Percentiles rank a stretch among this genome's conserved stretches.
phyloP scores from a whole-genome alignment of 2,329 filamentous ascomycete genomes.

The Passalora sequoiae region DNA sequence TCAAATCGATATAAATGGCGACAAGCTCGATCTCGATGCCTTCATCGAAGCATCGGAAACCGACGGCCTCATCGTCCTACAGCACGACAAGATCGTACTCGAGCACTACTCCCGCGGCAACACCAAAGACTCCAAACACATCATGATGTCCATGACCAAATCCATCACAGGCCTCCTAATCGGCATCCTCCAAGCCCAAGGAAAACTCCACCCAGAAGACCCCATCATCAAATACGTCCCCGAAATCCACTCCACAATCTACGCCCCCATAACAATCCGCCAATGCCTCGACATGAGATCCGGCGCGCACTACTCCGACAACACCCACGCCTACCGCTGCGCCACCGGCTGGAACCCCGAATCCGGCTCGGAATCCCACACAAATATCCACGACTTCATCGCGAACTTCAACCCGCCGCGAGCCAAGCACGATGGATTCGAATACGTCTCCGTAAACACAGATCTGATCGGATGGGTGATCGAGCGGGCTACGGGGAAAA shows the following conservation, averaged over 20 bases:
- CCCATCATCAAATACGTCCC: slow-evolving; percentile 21
- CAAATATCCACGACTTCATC: slow-evolving; percentile 20
- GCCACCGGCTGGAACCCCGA: slow-evolving; percentile 20
- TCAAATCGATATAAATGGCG: slow-evolving; percentile 10
- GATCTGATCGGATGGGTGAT: slow-evolving; percentile 25
- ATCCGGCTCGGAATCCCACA: slow-evolving; percentile 10
- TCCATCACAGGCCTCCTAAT: slow-evolving; percentile 1
- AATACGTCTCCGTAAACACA: slow-evolving; percentile 23
- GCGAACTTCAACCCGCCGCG: slow-evolving; percentile 13
- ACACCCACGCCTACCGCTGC: slow-evolving; percentile 19
- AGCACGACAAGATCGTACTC: slow-evolving; percentile 20
- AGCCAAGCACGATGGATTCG: slow-evolving; percentile 17
- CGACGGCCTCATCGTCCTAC: slow-evolving; percentile 24
- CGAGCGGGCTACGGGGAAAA: slow-evolving; percentile 20
- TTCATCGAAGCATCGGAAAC: slow-evolving; percentile 17
- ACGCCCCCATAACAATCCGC: slow-evolving; percentile 19
- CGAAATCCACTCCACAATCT: slow-evolving; percentile 12
- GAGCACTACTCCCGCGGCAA: slow-evolving; percentile 23
- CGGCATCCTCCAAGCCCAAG: slow-evolving; percentile 21
- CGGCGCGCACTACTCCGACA: slow-evolving; percentile 18
- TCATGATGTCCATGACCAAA: slow-evolving; percentile 26
- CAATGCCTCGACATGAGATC: slow-evolving; percentile 24
- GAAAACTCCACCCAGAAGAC: slow-evolving; percentile 17
- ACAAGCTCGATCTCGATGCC: slow-evolving; percentile 9
- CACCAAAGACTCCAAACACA: slow-evolving; percentile 17